Conservation (phyloP, 2,329 filamentous ascomycete genomes). For the Ophiostoma quercus region DNA sequence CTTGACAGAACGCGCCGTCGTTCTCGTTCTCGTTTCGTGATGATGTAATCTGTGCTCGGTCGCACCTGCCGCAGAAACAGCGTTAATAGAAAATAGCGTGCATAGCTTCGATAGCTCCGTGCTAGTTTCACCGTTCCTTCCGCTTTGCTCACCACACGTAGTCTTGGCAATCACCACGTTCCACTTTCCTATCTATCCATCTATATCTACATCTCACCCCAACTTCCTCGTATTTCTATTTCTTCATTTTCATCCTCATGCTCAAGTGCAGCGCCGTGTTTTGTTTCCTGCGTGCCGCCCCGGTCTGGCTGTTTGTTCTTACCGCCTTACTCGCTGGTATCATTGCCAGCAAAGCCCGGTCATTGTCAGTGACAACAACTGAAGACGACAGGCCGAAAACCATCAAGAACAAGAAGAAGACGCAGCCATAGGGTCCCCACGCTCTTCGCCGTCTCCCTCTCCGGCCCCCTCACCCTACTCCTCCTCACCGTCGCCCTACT, state of each 20-base stretch:
- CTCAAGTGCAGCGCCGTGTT: constrained; percentile 15
- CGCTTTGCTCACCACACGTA: background rate
- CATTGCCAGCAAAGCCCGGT: background rate
- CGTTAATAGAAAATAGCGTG: no score
- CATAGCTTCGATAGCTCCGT: background rate
- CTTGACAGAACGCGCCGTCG: background rate
- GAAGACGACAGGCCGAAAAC: background rate
- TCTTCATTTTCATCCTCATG: background rate
- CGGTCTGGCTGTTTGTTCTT: constrained; percentile 12
- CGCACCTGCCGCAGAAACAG: background rate
- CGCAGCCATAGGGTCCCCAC: background rate
- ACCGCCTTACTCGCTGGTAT: background rate
- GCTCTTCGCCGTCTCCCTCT: background rate
- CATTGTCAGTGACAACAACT: background rate
- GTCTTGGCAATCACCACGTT: background rate
- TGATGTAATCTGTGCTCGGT: constrained; percentile 3
- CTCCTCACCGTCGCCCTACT: background rate
- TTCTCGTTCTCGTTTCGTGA: background rate
- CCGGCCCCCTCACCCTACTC: background rate
- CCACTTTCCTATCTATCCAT: background rate
- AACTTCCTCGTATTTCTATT: background rate
- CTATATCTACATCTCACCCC: background rate
- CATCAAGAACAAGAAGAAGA: background rate
- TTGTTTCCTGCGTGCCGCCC: constrained; percentile 8
- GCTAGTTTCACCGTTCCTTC: background rate